Evolutionary conservation across 352 stramenopile species (phyloP), one percentile per base, ranked within the genome.

Genomic region (Phytopythium boreale): DNA sequence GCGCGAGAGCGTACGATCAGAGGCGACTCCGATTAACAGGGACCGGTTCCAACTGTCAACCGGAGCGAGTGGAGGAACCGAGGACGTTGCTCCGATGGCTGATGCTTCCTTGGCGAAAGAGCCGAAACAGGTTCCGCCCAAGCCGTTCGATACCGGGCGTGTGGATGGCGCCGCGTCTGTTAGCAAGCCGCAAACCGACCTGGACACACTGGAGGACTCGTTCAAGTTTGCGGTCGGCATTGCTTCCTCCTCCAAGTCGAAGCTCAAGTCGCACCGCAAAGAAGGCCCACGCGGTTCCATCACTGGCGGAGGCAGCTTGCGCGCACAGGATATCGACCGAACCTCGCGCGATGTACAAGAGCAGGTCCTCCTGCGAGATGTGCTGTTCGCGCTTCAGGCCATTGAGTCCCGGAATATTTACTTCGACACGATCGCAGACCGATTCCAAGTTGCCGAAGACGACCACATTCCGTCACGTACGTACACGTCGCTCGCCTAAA

Each of bases 371-470:
- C 69, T 98, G 20, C 82, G 91, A 19, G 93, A 97, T 56, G 85
- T 98, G 4, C 64, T 98, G 53, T 98, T 95, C 62, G 89, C 89
- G 7, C 80, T 98, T 51, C 92, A 98, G 75, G 93, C 90, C 29
- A 97, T 98, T 58, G 93, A 98, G 52, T 97, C 92, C 17, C 84
- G 86, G 26, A 93, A 96, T 56, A 73, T 96, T 27, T 95, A 88
- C 66, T 95, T 94, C 71, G 88, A 96, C 52, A 71, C 78, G 8
- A 74, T 76, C 41, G 74, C 74, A 11, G 88, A 95, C 50, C 80
- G 82, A 22, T 95, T 95, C 63, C 84, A 95, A 63, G 90, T 96
- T 62, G 89, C 82, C 11, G 69, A 77, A 56, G 80, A 84, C 57
- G 84, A 87, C 10, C 80, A 84, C 6, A 84, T 96, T 2, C 84